These are phyloP conservation scores for Symmetrospora coprosmae DNA, from an alignment of 768 basidiomycete genomes.

Conservation along the genomic window DNA sequence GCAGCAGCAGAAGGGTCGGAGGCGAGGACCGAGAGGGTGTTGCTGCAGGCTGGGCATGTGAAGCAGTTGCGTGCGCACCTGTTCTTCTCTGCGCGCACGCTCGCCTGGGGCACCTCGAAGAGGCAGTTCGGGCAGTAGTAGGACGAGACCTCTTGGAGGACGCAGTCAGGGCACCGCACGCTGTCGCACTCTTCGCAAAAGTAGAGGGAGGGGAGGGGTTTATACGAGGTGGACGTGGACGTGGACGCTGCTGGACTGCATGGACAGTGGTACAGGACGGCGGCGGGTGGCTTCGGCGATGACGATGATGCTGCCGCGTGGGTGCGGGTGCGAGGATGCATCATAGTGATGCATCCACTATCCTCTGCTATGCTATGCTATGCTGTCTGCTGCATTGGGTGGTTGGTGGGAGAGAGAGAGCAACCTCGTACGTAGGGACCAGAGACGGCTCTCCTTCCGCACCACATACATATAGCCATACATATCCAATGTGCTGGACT, in stretches of 20 bases:
- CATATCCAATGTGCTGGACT: too few species aligned
- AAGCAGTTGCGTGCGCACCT: slow-evolving; percentile 98
- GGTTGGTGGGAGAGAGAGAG: too few species aligned
- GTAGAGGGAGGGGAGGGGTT: slow-evolving; percentile 68
- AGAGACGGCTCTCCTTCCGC: too few species aligned
- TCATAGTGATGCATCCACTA: too few species aligned
- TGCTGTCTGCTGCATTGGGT: too few species aligned
- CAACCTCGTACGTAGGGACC: too few species aligned
- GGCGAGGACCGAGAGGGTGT: slow-evolving; percentile 78
- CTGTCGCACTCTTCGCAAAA: slow-evolving; percentile 99
- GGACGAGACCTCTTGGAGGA: slow-evolving; percentile 80
- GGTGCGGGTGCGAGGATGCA: background rate
- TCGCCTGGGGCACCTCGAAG: slow-evolving; percentile 95
- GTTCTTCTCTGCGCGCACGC: slow-evolving; percentile 95
- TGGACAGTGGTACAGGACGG: background rate
- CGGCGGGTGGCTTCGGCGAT: background rate
- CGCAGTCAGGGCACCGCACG: slow-evolving; percentile 81
- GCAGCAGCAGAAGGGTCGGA: slow-evolving; percentile 39
- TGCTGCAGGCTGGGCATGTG: slow-evolving; percentile 80
- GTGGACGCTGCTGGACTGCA: background rate
- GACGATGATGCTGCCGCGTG: background rate
- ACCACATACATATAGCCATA: too few species aligned
- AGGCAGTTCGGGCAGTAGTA: slow-evolving; percentile 98
- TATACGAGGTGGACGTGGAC: too few species aligned
- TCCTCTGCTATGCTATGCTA: too few species aligned